Evolutionary conservation across 2,329 filamentous ascomycete genomes (phyloP), one percentile per base, ranked within the genome.

Genomic region (Ophiostoma pallidulum): DNA sequence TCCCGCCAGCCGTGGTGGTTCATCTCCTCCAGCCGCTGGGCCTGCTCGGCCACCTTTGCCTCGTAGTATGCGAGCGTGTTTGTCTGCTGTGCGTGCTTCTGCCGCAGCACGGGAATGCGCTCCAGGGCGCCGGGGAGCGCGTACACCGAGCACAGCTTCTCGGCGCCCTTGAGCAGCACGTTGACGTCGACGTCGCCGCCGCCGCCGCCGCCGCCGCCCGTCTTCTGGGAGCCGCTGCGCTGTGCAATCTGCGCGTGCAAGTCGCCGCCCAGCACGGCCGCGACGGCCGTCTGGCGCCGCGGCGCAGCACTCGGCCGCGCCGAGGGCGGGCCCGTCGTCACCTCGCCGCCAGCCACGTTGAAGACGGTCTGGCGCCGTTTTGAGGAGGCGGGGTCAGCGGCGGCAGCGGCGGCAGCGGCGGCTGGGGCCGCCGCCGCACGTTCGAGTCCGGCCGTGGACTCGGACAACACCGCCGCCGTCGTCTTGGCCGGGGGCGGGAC

Each of bases 131-230:
- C 90, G 0, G 84, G 77, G 24, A 94, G 75, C 29, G 87, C 84
- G 61, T 96, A 97, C 24, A 96, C 90, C 38, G 77, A 77, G 57
- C 89, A 90, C 26, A 97, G 75, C 70, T 89, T 95, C 70, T 96
- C 89, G 1, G 90, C 91, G 1, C 91, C 90, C 45, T 78, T 74
- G 19, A 98, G 73, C 26, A 98, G 68, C 1, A 94, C 74, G 58
- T 94, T 86, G 3, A 97, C 81, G 63, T 97, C 87, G 3, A 96
- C 74, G 20, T 94, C 88, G 36, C 67, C 69, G 39, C 75, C 76
- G 41, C 73, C 75, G 47, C 61, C 73, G 53, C 66, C 78, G n/a
- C n/a, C n/a, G n/a, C n/a, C 1, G 24, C 19, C 10, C 12, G 26
- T 10, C 8, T 12, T 16, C 9, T 13, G 16, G 38, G 14, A 12